phyloP scores from a whole-genome alignment of 2,329 filamentous ascomycete species.

The Talaromyces sp. region DNA sequence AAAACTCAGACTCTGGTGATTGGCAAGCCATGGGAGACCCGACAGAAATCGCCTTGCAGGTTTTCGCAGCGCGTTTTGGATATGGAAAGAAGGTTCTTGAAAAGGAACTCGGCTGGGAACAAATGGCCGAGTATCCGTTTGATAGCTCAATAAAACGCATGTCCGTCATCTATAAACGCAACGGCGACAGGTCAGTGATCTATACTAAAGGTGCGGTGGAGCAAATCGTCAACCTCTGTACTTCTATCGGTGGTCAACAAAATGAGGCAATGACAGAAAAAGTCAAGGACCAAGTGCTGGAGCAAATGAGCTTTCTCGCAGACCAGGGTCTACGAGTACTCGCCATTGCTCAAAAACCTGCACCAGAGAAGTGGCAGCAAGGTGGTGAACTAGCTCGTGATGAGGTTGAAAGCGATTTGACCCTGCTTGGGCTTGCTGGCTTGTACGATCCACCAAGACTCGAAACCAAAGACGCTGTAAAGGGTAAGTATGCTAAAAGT shows the following conservation, averaged over 20 bases:
- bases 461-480: conserved; percentile 53
- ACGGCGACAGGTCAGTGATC: conserved; percentile 30
- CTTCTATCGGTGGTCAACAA: conserved; percentile 36
- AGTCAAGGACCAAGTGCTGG: conserved; percentile 41
- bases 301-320: conserved; percentile 53
- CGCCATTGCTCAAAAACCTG: conserved; percentile 45
- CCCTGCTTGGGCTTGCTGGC: conserved; percentile 54
- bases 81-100: conserved; percentile 41
- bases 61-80: conserved; percentile 58
- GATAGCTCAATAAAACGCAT: conserved; percentile 61
- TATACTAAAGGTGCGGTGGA: conserved; percentile 61
- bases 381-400: conserved; percentile 37
- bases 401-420: conserved; percentile 48
- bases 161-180: conserved; percentile 53
- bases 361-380: conserved; percentile 16
- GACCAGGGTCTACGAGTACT: conserved; percentile 56
- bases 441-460: conserved; percentile 57
- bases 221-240: conserved; percentile 53
- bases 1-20: conserved; percentile 32
- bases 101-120: conserved; percentile 40
- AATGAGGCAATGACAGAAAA: conserved; percentile 35
- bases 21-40: conserved; percentile 59
- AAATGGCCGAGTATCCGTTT: conserved; percentile 59
- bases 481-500: conserved; percentile 17
- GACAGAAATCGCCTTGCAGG: conserved; percentile 62